A percentile compares a stretch with the other conserved stretches of the same genome.
Conservation (phyloP, 768 basidiomycete species). For the Saitozyma podzolica region DNA sequence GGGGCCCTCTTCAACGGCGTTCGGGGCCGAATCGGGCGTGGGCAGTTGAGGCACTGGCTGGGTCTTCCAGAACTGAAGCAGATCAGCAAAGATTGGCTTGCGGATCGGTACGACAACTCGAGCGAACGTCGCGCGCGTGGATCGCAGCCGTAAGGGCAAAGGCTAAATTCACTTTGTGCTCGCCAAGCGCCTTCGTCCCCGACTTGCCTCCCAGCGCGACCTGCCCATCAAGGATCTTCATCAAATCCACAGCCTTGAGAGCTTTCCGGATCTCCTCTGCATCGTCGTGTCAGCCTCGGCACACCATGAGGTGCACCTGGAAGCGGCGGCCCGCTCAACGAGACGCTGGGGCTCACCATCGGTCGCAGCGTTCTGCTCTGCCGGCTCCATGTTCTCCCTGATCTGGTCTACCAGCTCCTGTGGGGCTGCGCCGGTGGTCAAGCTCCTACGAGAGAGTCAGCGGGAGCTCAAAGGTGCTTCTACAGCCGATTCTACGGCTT, state of each 20-base stretch:
- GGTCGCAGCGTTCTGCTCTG: conserved; percentile 59
- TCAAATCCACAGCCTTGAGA: conserved; percentile 75
- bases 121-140: not conserved
- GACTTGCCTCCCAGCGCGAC: conserved; percentile 67
- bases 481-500: too few relatives aligned
- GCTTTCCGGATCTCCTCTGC: conserved; percentile 66
- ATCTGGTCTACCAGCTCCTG: conserved; percentile 64
- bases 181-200: conserved; percentile 76
- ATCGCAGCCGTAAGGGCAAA: not conserved
- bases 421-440: conserved; percentile 44
- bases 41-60: conserved; percentile 80
- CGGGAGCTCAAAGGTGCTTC: too few relatives aligned
- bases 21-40: conserved; percentile 54
- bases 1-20: conserved; percentile 69
- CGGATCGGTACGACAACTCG: not conserved
- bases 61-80: conserved; percentile 81
- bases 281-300: not conserved
- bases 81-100: conserved; percentile 8
- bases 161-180: conserved; percentile 70
- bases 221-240: conserved; percentile 82
- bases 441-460: conserved; percentile 14
- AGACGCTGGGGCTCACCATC: conserved; percentile 47
- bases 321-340: too few relatives aligned
- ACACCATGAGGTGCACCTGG: not conserved
- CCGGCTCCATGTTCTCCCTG: conserved; percentile 63